Evolutionary conservation across 2,329 filamentous ascomycete genomes (phyloP).

Genomic region (Fusarium nelsonii): DNA sequence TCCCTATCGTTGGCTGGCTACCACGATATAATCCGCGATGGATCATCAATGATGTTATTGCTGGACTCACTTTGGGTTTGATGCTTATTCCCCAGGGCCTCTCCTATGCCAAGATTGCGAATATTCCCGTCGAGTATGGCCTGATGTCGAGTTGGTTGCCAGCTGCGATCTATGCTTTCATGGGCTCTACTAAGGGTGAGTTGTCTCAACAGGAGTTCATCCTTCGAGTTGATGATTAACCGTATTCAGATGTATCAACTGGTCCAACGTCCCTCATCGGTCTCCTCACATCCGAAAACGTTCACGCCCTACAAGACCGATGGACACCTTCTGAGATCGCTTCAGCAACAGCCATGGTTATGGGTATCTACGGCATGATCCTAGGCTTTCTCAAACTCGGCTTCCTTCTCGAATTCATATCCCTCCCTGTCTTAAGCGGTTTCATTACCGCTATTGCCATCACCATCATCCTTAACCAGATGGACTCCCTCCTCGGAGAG

Average conservation of each 20-base stretch:
- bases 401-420: conserved; percentile 75
- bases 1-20: conserved; percentile 73
- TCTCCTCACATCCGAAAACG: conserved; percentile 71
- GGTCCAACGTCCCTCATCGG: conserved; percentile 75
- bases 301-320: conserved; percentile 63
- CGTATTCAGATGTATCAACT: conserved; percentile 65
- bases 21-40: conserved; percentile 71
- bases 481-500: conserved; percentile 70
- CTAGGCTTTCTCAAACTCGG: conserved; percentile 73
- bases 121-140: conserved; percentile 70
- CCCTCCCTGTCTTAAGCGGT: conserved; percentile 71
- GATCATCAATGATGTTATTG: conserved; percentile 71
- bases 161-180: conserved; percentile 67
- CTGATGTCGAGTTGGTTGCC: conserved; percentile 72
- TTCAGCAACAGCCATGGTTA: conserved; percentile 71
- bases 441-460: conserved; percentile 76
- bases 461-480: conserved; percentile 74
- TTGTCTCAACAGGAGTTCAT: accelerated
- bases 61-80: conserved; percentile 70
- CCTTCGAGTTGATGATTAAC: not conserved
- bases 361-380: conserved; percentile 70
- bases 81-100: conserved; percentile 72
- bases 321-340: conserved; percentile 68
- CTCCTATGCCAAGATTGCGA: conserved; percentile 73
- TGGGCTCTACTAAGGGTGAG: conserved; percentile 72